A percentile compares a stretch with the other conserved stretches of the same genome.
Evolutionary conservation across 306 rosid genomes (phyloP).

Genomic region (Herpetospermum pedunculosum): DNA sequence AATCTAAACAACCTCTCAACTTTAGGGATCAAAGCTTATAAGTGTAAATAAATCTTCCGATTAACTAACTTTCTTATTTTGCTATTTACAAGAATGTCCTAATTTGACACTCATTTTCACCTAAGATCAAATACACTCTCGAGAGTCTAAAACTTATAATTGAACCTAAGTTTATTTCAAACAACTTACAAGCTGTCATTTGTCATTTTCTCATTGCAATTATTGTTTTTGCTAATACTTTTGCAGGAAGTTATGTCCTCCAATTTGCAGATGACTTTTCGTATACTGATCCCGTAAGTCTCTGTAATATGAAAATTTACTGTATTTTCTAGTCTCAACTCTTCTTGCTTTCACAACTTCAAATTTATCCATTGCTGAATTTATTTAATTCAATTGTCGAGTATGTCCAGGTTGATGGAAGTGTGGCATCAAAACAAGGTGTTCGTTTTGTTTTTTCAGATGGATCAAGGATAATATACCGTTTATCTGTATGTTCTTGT

Average conservation of each 20-base stretch:
- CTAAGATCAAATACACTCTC: background rate
- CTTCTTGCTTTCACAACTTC: background rate
- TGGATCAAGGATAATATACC: conserved; percentile 91
- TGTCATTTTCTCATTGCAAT: background rate
- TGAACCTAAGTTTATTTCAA: conserved; percentile 20
- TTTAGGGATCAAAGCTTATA: background rate
- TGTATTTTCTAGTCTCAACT: background rate
- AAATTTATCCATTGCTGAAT: conserved; percentile 6
- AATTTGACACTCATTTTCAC: background rate
- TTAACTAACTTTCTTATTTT: too few relatives aligned
- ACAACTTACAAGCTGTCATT: background rate
- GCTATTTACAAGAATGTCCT: background rate
- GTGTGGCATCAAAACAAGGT: conserved; percentile 84
- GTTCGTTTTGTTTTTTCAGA: conserved; percentile 86
- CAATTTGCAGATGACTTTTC: conserved; percentile 83
- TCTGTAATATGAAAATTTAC: conserved; percentile 1
- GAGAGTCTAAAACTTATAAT: background rate
- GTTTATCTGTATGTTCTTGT: conserved; percentile 62
- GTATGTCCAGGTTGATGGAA: conserved; percentile 67
- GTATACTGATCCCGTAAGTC: conserved; percentile 86
- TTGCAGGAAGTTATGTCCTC: conserved; percentile 68
- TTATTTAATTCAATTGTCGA: background rate
- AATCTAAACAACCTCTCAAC: background rate
- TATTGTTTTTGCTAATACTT: background rate
- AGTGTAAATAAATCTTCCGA: background rate